Base-by-base conservation (phyloP, 1,284 basidiomycete genomes). In the Boletus smithii region DNA sequence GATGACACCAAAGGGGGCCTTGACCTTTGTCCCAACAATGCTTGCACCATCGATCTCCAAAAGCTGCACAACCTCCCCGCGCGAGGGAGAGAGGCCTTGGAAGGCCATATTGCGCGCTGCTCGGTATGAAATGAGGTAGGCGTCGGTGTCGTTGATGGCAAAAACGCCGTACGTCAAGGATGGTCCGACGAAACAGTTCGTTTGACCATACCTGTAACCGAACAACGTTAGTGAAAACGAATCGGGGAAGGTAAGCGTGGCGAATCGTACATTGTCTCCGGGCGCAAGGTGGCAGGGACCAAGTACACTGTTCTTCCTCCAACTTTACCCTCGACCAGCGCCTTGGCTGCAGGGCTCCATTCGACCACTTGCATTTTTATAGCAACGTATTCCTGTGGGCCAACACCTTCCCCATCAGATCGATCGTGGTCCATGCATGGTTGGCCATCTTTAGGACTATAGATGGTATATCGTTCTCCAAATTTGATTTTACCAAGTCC, bases 401-500 rank as follows among this genome's bases (percentile, higher is more conserved):
- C 92, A 48, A 97, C 75, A 44, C 89, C 95, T 71, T 99, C 97
- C 40, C 97, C 97, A 55, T 93, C 92, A 48, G 85, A 81, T 54
- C 97, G 90, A 69, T 99, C 97, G 74, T 99, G 97, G 72, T 99
- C 97, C 97, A 99, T 99, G 68, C 97, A 99, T 1, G 97, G 95
- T 67, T 99, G 97, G 8, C 93, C 94, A 62, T 99, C 97, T 70
- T 98, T 98, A n/a, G 93, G 93, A 59, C 91, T 95, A 77, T 97
- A 99, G 66, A 99, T 93, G 33, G 97, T 99, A 72, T 98, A 97
- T 37, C 97, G 87, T 73, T 98, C 91, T 44, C 97, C 97, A 64
- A 98, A 99, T 73, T 97, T 95, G 76, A 97, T 91, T 70, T 93
- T 93, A 30, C 88, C 85, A 46, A 91, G 74, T 36, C 75, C 76